Evolutionary conservation across 108 stramenopile species (phyloP).

Genomic region (Pseudonitzschia delicatissima): DNA sequence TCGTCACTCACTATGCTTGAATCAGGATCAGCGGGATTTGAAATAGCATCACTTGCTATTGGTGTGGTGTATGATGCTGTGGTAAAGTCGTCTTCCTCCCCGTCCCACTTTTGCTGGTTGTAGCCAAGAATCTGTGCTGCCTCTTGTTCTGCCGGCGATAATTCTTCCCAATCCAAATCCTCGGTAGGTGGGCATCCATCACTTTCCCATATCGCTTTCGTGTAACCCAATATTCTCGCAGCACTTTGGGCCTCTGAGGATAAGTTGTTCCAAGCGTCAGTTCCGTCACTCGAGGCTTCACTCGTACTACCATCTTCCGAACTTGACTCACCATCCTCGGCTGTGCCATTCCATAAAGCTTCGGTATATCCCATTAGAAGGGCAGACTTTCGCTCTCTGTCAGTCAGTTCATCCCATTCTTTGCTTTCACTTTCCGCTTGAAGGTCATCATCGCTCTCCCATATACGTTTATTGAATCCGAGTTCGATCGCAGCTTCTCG

Average conservation of each 20-base stretch:
- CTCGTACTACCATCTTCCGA: background rate
- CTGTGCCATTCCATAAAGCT: slow-evolving; percentile 28
- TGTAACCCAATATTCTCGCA: slow-evolving; percentile 27
- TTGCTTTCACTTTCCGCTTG: background rate
- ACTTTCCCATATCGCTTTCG: slow-evolving; percentile 17
- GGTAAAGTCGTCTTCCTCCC: slow-evolving; percentile 5
- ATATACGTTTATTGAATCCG: slow-evolving; percentile 26
- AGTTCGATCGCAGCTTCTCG: slow-evolving; percentile 31
- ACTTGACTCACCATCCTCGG: background rate
- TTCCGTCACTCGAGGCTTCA: slow-evolving; percentile 14
- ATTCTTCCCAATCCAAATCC: slow-evolving; percentile 36
- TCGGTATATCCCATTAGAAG: slow-evolving; percentile 38
- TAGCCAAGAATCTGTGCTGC: slow-evolving; percentile 36
- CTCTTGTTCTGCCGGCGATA: slow-evolving; percentile 35
- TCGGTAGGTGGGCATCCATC: slow-evolving; percentile 1
- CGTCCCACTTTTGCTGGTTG: slow-evolving; percentile 24
- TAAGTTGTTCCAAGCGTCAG: slow-evolving; percentile 42
- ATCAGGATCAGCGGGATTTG: no score
- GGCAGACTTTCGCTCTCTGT: slow-evolving; percentile 41
- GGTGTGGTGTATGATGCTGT: no score
- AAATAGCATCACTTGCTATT: no score
- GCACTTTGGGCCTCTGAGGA: slow-evolving; percentile 39
- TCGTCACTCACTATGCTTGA: no score
- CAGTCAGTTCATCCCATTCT: slow-evolving; percentile 42
- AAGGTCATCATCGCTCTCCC: background rate